phyloP scores from a whole-genome alignment of 2,329 filamentous ascomycete species.

The Elsinoe ampelina region DNA sequence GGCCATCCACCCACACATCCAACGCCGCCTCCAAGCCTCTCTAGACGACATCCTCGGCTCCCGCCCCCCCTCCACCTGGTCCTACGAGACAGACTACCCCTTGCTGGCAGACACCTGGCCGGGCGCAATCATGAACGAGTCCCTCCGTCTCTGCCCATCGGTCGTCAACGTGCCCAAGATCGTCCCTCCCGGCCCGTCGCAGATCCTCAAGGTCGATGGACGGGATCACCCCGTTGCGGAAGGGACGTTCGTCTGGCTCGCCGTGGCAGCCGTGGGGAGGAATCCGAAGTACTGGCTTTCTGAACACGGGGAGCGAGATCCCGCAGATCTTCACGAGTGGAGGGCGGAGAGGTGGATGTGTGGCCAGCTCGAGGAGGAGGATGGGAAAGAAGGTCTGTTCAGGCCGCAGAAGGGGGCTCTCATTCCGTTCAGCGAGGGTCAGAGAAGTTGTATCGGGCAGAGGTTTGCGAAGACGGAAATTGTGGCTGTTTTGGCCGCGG shows the following conservation, averaged over 20 bases:
- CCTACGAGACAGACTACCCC: slow-evolving; percentile 6
- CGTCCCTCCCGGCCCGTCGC: neutral
- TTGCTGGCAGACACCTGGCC: neutral
- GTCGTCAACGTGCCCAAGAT: slow-evolving; percentile 2
- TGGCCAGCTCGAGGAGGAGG: neutral
- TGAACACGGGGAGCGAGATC: neutral
- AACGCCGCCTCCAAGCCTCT: neutral
- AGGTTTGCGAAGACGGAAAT: slow-evolving; percentile 8
- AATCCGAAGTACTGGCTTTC: slow-evolving; percentile 4
- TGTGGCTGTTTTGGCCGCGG: neutral
- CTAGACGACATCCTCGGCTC: neutral
- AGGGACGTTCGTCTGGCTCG: slow-evolving; percentile 1
- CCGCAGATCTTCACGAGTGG: neutral
- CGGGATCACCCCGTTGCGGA: neutral
- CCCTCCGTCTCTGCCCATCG: neutral
- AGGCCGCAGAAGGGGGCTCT: neutral
- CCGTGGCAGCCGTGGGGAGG: neutral
- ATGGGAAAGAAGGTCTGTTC: neutral
- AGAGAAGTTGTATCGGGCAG: slow-evolving; percentile 9
- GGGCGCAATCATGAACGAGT: slow-evolving; percentile 6
- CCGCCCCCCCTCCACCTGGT: neutral
- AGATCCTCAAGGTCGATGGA: neutral
- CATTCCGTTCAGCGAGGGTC: neutral
- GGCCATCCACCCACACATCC: slow-evolving; percentile 5
- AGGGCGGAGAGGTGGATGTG: slow-evolving; percentile 8